A percentile compares a stretch with the other conserved stretches of the same genome.
These are phyloP conservation scores for Halophytophthora polymorphica DNA, from an alignment of 352 stramenopile species.

Conservation along the genomic window DNA sequence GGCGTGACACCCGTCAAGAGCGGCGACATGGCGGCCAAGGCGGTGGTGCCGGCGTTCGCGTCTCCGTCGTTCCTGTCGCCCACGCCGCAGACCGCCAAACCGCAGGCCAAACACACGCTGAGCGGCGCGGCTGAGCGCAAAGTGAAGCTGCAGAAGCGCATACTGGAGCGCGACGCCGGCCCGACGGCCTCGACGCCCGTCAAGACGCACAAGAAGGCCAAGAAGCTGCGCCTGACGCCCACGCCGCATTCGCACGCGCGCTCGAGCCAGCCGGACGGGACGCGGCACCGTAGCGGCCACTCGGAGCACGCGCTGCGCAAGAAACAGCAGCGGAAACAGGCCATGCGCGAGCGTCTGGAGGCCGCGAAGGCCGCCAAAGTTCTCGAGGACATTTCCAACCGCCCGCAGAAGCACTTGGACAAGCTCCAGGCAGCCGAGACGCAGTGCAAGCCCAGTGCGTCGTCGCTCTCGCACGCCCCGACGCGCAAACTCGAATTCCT, in stretches of 20 bases:
- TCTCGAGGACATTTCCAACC: slow-evolving; percentile 47
- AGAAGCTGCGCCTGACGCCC: slow-evolving; percentile 27
- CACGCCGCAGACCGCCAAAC: slow-evolving; percentile 4
- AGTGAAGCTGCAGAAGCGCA: slow-evolving; percentile 33
- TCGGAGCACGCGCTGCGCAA: slow-evolving; percentile 7
- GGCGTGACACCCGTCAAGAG: neutral
- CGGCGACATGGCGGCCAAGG: neutral
- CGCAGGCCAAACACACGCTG: slow-evolving; percentile 33
- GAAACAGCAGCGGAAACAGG: slow-evolving; percentile 7
- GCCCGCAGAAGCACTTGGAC: slow-evolving; percentile 2
- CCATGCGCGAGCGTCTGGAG: neutral
- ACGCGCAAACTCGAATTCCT: slow-evolving; percentile 50
- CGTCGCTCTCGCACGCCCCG: slow-evolving; percentile 12
- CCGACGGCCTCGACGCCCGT: slow-evolving; percentile 2
- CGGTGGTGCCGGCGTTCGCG: slow-evolving; percentile 2
- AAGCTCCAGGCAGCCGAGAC: neutral
- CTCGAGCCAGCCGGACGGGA: no score
- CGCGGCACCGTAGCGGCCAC: neutral
- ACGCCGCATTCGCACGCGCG: neutral
- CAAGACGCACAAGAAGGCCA: slow-evolving; percentile 14
- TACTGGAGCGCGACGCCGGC: slow-evolving; percentile 20
- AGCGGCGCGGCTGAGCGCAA: slow-evolving; percentile 34
- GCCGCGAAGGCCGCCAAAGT: slow-evolving; percentile 15
- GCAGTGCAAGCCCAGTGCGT: slow-evolving; percentile 1
- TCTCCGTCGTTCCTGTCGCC: slow-evolving; percentile 29